These are phyloP conservation scores for Chaetoscypha palmicola DNA, from an alignment of 2,329 filamentous ascomycete genomes.

Conservation along the genomic window DNA sequence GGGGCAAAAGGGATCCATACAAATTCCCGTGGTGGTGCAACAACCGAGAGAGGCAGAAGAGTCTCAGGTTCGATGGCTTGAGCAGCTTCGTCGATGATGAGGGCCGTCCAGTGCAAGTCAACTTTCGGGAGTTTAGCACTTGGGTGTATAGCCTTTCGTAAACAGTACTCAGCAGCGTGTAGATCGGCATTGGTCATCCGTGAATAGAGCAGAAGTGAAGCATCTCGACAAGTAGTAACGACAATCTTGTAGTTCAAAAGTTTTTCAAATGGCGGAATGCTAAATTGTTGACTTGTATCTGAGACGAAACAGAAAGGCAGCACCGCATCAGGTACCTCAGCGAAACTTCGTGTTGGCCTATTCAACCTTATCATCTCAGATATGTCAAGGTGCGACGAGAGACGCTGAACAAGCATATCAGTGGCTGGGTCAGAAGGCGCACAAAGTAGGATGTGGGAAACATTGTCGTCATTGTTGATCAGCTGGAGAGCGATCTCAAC, in stretches of 20 bases:
- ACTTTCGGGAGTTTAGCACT: slow-evolving; percentile 1
- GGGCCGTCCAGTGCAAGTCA: slow-evolving; percentile 16
- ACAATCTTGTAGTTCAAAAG: slow-evolving; percentile 17
- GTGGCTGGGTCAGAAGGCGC: slow-evolving; percentile 19
- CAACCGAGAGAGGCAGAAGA: slow-evolving; percentile 14
- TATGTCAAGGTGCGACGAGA: slow-evolving; percentile 6
- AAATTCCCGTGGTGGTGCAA: slow-evolving; percentile 10
- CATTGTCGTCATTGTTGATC: slow-evolving; percentile 6
- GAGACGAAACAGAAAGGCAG: slow-evolving; percentile 14
- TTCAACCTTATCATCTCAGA: slow-evolving; percentile 15
- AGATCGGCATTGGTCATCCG: slow-evolving; percentile 16
- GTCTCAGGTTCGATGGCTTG: slow-evolving; percentile 19
- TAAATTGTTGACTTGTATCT: slow-evolving; percentile 1
- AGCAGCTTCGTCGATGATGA: slow-evolving; percentile 19
- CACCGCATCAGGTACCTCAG: slow-evolving; percentile 14
- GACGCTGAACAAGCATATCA: slow-evolving; percentile 16
- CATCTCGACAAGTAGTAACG: slow-evolving; percentile 17
- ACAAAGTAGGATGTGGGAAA: slow-evolving; percentile 17
- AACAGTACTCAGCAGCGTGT: slow-evolving; percentile 10
- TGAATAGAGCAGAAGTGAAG: slow-evolving; percentile 15
- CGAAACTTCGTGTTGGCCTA: slow-evolving; percentile 13
- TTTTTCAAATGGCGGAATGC: slow-evolving; percentile 12
- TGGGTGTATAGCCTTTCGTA: slow-evolving; percentile 13
- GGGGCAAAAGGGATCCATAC: slow-evolving; percentile 8
- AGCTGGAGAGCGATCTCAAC: slow-evolving; percentile 17